Percentiles rank a stretch among this genome's conserved stretches.
Conservation (phyloP, 73 alveolate genomes). For the Breviolum minutum region DNA sequence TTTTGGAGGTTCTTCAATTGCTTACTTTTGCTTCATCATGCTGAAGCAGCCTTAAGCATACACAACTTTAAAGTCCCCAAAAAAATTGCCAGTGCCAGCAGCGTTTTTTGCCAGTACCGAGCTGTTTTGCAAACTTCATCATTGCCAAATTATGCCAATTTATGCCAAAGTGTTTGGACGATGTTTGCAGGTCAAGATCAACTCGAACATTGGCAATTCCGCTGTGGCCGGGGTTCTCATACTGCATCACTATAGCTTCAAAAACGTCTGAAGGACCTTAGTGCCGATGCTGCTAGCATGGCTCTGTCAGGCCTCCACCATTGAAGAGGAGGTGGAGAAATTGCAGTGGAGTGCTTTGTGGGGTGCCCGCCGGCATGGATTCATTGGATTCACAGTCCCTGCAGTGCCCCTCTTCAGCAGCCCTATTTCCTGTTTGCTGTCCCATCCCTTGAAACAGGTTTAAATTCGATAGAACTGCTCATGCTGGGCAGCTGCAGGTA, state of each 20-base stretch:
- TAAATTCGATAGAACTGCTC: too few species aligned
- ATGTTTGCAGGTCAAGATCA: constrained; percentile 65
- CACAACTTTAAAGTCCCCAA: too few species aligned
- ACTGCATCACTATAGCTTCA: too few species aligned
- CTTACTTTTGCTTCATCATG: too few species aligned
- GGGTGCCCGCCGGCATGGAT: constrained; percentile 35
- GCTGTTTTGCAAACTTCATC: neutral
- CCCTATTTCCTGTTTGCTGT: too few species aligned
- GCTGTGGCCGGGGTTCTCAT: constrained; percentile 34
- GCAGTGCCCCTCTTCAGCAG: too few species aligned
- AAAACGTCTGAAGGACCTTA: too few species aligned
- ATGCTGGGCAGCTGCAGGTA: too few species aligned
- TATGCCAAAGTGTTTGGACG: neutral
- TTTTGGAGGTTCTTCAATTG: too few species aligned
- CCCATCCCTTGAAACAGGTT: too few species aligned
- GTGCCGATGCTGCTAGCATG: neutral
- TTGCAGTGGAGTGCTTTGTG: constrained; percentile 92
- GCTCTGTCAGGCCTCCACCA: constrained; percentile 49
- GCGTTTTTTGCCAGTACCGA: neutral
- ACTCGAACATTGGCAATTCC: constrained; percentile 89
- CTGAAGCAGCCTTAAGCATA: too few species aligned
- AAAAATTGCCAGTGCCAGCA: neutral
- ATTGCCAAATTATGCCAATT: neutral
- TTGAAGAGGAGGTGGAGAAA: constrained; percentile 89
- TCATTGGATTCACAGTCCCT: too few species aligned